Evolutionary conservation across 768 basidiomycete genomes (phyloP), one percentile per base, ranked within the genome.

Genomic region (Xanthoconium stramineum): DNA sequence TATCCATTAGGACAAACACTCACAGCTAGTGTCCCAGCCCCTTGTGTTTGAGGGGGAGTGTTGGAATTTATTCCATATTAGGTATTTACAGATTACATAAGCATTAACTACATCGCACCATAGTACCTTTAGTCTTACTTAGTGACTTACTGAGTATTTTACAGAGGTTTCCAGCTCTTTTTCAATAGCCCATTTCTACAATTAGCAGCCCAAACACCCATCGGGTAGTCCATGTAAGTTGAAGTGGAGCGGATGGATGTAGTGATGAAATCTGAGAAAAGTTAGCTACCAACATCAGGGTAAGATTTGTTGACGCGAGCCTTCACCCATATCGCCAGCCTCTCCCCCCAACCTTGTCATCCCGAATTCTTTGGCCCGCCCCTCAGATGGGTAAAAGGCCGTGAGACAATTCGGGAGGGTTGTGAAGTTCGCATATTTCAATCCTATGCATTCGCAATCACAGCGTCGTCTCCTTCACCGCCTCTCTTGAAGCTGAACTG

Each of bases 201-300:
- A 74, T 94, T 95, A 13, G 92, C 85, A 48, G 95, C 95, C 96
- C 96, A 99, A 9, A 90, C 81, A 47, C 96, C 96, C 95, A 98
- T 97, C 2, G 88, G 75, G 64, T 84, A 94, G 69, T 94, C 89
- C 4, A 81, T 79, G 75, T 94, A 91, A 48, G 73, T 70, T 2
- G 74, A 78, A 47, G 78, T 88, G 74, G 88, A 89, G 47, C 94
- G 84, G 66, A 94, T 88, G 0, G 83, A 83, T 0, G 94, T 98
- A 6, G 94, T 94, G 49, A 97, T 74, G 76, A 87, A 94, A 64
- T 94, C 91, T 78, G 47, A 32, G 11, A 24, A 3, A 40, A 1
- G 19, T 64, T 10, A 53, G 48, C 42, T 30, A 24, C 15, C 6
- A 44, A 47, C 6, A 55, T 11, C 6, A 47, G 28, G 13, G 10